A percentile compares a stretch with the other conserved stretches of the same genome.
Conservation (phyloP, 345 rosid genomes). For the Populus deltoides region DNA sequence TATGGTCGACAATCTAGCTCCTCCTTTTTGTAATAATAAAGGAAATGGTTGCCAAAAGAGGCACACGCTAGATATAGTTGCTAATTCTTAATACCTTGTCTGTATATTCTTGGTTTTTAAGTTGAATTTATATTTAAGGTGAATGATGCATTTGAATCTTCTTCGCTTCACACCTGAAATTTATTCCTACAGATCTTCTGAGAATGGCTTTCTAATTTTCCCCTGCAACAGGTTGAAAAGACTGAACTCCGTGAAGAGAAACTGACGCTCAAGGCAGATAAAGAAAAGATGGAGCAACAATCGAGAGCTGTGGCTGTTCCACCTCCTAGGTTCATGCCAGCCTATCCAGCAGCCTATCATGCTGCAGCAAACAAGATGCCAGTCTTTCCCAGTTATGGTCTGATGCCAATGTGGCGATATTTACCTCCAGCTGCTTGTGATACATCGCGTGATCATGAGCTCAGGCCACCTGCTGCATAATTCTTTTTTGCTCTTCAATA, state of each 20-base stretch:
- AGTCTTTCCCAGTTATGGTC: slow-evolving; percentile 26
- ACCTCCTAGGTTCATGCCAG: slow-evolving; percentile 22
- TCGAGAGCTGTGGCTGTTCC: slow-evolving; percentile 21
- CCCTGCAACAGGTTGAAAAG: slow-evolving; percentile 26
- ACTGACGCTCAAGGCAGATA: slow-evolving; percentile 25
- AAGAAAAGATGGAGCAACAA: slow-evolving; percentile 33
- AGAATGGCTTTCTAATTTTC: background rate
- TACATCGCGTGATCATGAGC: slow-evolving; percentile 29
- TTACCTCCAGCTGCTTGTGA: slow-evolving; percentile 23
- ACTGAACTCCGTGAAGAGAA: slow-evolving; percentile 38
- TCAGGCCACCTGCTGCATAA: slow-evolving; percentile 35
- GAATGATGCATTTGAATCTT: background rate
- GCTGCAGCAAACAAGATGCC: slow-evolving; percentile 27
- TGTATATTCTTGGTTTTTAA: background rate
- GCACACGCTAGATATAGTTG: background rate
- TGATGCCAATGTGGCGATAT: slow-evolving; percentile 34
- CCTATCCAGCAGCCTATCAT: slow-evolving; percentile 33
- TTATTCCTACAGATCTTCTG: background rate
- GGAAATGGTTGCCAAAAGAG: background rate
- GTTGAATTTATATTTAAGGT: background rate
- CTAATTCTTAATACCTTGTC: background rate
- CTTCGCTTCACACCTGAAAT: background rate
- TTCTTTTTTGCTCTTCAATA: background rate
- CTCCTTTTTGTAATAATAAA: background rate
- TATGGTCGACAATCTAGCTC: background rate